Percentiles rank a stretch among this genome's conserved stretches.
Evolutionary conservation across 1,139 yeast species (phyloP).

Genomic region (Tardiomyces blankii): DNA sequence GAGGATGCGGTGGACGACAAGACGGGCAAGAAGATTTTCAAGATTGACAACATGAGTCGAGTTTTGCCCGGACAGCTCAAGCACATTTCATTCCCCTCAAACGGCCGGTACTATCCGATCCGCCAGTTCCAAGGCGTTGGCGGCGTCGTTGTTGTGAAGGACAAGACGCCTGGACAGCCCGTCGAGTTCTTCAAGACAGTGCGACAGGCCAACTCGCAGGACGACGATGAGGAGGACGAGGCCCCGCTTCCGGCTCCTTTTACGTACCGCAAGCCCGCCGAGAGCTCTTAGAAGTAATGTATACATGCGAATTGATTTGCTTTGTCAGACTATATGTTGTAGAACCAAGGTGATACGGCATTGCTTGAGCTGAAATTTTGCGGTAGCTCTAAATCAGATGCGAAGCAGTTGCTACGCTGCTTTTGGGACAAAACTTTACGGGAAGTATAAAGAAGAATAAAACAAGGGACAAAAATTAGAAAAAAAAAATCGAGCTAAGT

Average conservation of each 20-base stretch:
- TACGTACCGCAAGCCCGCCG: slow-evolving; percentile 21
- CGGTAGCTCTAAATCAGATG: no score
- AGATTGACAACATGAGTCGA: slow-evolving; percentile 69
- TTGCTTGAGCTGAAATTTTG: no score
- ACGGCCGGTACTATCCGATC: slow-evolving; percentile 72
- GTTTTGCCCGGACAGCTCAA: slow-evolving; percentile 87
- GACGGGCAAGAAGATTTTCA: slow-evolving; percentile 14
- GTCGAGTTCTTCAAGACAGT: slow-evolving; percentile 69
- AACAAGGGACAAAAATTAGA: no score
- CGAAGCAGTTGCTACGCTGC: no score
- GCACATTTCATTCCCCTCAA: slow-evolving; percentile 66
- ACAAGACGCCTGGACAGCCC: slow-evolving; percentile 55
- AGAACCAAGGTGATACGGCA: no score
- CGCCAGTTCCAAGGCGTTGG: slow-evolving; percentile 68
- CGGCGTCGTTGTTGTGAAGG: slow-evolving; percentile 74
- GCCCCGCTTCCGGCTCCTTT: slow-evolving; percentile 93
- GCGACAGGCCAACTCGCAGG: slow-evolving; percentile 51
- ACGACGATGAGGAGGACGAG: slow-evolving; percentile 35
- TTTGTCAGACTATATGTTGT: no score
- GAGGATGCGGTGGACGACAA: slow-evolving; percentile 22
- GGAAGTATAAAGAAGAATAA: no score
- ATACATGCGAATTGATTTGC: no score
- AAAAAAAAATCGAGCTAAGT: no score
- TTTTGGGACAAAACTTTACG: no score
- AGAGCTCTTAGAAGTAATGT: neutral